Evolutionary conservation across 495 filamentous ascomycete species (phyloP).

Genomic region (Penicillium samsonianum): DNA sequence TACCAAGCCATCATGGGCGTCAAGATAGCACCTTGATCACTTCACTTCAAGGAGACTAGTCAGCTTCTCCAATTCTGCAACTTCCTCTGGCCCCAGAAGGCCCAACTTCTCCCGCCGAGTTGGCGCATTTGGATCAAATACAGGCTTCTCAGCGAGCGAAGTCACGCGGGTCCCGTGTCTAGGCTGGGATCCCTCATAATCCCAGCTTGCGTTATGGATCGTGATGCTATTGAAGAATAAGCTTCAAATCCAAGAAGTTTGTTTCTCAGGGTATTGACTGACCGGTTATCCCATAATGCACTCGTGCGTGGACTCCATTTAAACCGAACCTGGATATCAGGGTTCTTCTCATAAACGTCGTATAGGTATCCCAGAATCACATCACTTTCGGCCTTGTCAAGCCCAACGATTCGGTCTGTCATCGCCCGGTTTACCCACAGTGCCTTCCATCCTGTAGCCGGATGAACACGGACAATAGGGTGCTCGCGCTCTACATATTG

Average conservation of each 20-base stretch:
- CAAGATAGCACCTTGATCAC: neutral
- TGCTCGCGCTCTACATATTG: slow-evolving; percentile 65
- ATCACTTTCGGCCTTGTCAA: slow-evolving; percentile 67
- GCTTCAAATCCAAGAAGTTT: slow-evolving; percentile 57
- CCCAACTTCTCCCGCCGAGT: slow-evolving; percentile 63
- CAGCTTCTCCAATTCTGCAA: slow-evolving; percentile 2
- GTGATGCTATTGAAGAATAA: slow-evolving; percentile 63
- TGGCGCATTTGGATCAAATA: slow-evolving; percentile 59
- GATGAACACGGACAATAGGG: slow-evolving; percentile 69
- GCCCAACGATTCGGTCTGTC: slow-evolving; percentile 63
- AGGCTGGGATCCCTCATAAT: slow-evolving; percentile 63
- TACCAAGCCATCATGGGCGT: neutral
- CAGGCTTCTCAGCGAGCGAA: slow-evolving; percentile 65
- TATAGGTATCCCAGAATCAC: slow-evolving; percentile 66
- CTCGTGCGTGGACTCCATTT: slow-evolving; percentile 62
- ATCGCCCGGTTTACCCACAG: slow-evolving; percentile 69
- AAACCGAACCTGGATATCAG: slow-evolving; percentile 69
- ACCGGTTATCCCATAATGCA: slow-evolving; percentile 67
- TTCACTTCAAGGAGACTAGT: neutral
- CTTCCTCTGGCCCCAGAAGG: slow-evolving; percentile 24
- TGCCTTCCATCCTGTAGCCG: slow-evolving; percentile 69
- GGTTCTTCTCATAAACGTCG: slow-evolving; percentile 64
- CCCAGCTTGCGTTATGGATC: slow-evolving; percentile 69
- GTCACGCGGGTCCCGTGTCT: slow-evolving; percentile 67
- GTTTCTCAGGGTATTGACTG: slow-evolving; percentile 36